phyloP scores from a whole-genome alignment of 2,329 filamentous ascomycete genomes.

The Diplodia scrobiculata region DNA sequence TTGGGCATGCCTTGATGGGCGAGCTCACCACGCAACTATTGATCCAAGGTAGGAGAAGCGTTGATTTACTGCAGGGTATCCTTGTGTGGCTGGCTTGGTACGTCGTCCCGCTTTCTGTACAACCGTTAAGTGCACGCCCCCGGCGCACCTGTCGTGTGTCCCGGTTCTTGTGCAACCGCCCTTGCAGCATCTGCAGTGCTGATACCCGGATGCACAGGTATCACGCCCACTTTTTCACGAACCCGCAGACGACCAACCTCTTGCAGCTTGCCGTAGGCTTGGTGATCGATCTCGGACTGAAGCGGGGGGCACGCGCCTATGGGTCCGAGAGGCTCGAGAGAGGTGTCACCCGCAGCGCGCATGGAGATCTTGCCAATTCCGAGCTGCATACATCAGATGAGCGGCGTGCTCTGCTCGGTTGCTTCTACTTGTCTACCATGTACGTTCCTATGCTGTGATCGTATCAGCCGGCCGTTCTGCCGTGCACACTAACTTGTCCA shows the following conservation, averaged over 20 bases:
- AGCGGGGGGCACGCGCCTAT: constrained; percentile 36
- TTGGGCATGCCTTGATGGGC: constrained; percentile 18
- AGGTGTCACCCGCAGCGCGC: constrained; percentile 16
- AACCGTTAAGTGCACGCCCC: constrained; percentile 5
- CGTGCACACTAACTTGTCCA: background rate
- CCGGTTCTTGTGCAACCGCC: constrained; percentile 18
- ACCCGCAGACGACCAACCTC: constrained; percentile 44
- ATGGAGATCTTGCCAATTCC: constrained; percentile 35
- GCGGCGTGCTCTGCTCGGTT: constrained; percentile 48
- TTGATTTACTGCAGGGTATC: constrained; percentile 28
- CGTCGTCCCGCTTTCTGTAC: constrained; percentile 7
- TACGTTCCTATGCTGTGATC: constrained; percentile 30
- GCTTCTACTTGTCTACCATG: constrained; percentile 47
- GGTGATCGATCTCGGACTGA: constrained; percentile 46
- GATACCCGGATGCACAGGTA: constrained; percentile 38
- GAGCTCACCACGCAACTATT: constrained; percentile 11
- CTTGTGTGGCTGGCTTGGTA: constrained; percentile 27
- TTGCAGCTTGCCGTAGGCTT: constrained; percentile 48
- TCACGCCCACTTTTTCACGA: constrained; percentile 47
- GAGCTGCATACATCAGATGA: constrained; percentile 43
- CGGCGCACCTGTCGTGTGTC: constrained; percentile 7
- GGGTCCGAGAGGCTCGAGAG: constrained; percentile 16
- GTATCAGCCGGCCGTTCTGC: background rate
- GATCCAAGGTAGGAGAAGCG: constrained; percentile 9
- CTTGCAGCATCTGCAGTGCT: constrained; percentile 22